These are phyloP conservation scores for Domatiomyces catenatus DNA, from an alignment of 2,329 filamentous ascomycete species.

Conservation along the genomic window DNA sequence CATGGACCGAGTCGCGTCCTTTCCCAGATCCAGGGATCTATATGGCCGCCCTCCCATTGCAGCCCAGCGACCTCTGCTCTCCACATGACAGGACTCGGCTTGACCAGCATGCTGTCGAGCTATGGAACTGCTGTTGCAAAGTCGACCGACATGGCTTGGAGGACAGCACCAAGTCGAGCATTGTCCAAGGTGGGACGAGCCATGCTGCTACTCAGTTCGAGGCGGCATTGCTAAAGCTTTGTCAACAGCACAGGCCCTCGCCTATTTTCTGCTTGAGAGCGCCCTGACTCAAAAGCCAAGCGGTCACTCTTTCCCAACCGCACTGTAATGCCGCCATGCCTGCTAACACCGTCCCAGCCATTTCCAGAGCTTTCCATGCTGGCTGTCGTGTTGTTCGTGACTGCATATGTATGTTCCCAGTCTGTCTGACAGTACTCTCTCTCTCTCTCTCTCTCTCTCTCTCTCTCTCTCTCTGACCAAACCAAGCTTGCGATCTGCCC, in stretches of 20 bases:
- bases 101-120: slow-evolving; percentile 20
- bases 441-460: too few relatives aligned
- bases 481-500: slow-evolving; percentile 26
- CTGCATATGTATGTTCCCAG: slow-evolving; percentile 34
- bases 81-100: slow-evolving; percentile 11
- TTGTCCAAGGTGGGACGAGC: background rate
- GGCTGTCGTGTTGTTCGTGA: slow-evolving; percentile 49
- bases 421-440: background rate
- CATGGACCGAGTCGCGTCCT: slow-evolving; percentile 1
- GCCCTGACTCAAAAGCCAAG: slow-evolving; percentile 24
- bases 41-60: slow-evolving; percentile 9
- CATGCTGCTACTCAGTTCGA: background rate
- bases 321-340: background rate
- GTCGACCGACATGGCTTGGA: slow-evolving; percentile 1
- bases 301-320: background rate
- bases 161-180: slow-evolving; percentile 6
- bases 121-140: slow-evolving; percentile 26
- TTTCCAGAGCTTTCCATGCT: slow-evolving; percentile 47
- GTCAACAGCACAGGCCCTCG: slow-evolving; percentile 37
- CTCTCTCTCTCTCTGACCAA: background rate
- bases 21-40: slow-evolving; percentile 10
- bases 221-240: background rate
- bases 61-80: slow-evolving; percentile 6
- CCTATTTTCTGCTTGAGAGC: slow-evolving; percentile 53
- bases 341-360: slow-evolving; percentile 20